These are phyloP conservation scores for Entelexis paramagnoliae DNA, from an alignment of 1,139 yeast genomes.

Conservation along the genomic window DNA sequence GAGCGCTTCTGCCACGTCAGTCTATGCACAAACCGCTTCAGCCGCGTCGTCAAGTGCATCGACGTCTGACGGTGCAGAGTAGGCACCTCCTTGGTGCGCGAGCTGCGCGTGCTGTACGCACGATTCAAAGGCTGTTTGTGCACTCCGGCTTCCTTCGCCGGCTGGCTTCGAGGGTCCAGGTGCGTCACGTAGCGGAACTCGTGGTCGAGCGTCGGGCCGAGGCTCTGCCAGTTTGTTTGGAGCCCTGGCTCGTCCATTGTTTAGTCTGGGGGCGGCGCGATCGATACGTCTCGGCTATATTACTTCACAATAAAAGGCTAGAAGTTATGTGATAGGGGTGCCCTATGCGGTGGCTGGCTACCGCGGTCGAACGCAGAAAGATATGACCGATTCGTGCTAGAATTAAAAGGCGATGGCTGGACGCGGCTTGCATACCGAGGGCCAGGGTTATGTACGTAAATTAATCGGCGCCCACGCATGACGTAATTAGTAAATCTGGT, in stretches of 20 bases:
- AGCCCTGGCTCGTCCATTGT: slow-evolving; percentile 10
- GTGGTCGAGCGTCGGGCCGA: slow-evolving; percentile 14
- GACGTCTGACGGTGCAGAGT: not conserved
- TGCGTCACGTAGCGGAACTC: slow-evolving; percentile 15
- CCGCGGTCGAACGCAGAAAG: not conserved
- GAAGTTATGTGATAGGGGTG: not conserved
- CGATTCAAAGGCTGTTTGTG: not conserved
- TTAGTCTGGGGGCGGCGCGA: not conserved
- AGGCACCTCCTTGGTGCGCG: not conserved
- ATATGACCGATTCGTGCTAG: not conserved
- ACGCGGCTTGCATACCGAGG: not conserved
- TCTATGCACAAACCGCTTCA: slow-evolving; percentile 15
- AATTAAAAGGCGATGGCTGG: slow-evolving; percentile 1
- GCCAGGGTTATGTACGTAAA: slow-evolving; percentile 3
- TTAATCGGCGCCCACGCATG: not conserved
- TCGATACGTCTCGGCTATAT: not conserved
- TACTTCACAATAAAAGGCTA: not conserved
- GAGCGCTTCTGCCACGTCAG: slow-evolving; percentile 15
- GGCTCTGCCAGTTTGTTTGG: slow-evolving; percentile 15
- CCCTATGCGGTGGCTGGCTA: not conserved
- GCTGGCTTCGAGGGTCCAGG: not conserved
- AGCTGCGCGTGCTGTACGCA: slow-evolving; percentile 1
- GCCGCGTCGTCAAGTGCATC: not conserved
- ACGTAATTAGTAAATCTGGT: not conserved
- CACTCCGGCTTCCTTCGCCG: not conserved